Base-by-base conservation (phyloP, 768 basidiomycete genomes). In the Tricholoma hemisulphureum region DNA sequence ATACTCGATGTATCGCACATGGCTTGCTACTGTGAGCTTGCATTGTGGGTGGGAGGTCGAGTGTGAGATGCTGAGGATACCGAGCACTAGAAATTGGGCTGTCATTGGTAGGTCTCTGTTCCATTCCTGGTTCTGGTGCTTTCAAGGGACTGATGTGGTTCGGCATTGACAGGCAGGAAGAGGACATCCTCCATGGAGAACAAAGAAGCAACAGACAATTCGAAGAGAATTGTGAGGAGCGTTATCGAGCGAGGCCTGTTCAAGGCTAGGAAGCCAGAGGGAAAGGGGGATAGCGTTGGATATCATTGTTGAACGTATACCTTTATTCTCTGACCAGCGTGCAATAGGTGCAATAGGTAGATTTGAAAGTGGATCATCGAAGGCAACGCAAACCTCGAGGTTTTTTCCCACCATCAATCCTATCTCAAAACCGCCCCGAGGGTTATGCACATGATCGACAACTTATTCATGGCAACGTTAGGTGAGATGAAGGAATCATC, bases 81-180 rank as follows among this genome's bases (percentile, higher is more conserved):
- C 95, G 1, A 93, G 91, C 69, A 97, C 96, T 37, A 82, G 93
- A 58, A 94, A 94, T 67, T 97, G 95, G 93, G 91, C 89, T 0
- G 81, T 97, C 51, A 73, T 96, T 28, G 95, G 95, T 94, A 55
- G 20, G 85, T 78, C 4, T 37, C 1, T 14, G 21, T 13, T 10
- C 39, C 20, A 39, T 14, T 54, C 21, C n/a, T 60, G 21, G 6
- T 61, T 57, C 6, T 34, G 9, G 10, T 51, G 52, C 3, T 39
- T 45, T 46, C 35, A 48, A 41, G 34, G 28, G 16, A 32, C 56
- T 55, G 45, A 43, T 35, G 6, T 34, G 3, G 0, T 5, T 34
- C 20, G 39, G 14, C 13, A 20, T 51, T 29, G n/a, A 28, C 18
- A 62, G 61, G 62, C 24, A 39, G 68, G 69, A 77, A 70, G 51